Evolutionary conservation across 129 eudicot species (phyloP).

Genomic region (Saposhnikovia divaricata): DNA sequence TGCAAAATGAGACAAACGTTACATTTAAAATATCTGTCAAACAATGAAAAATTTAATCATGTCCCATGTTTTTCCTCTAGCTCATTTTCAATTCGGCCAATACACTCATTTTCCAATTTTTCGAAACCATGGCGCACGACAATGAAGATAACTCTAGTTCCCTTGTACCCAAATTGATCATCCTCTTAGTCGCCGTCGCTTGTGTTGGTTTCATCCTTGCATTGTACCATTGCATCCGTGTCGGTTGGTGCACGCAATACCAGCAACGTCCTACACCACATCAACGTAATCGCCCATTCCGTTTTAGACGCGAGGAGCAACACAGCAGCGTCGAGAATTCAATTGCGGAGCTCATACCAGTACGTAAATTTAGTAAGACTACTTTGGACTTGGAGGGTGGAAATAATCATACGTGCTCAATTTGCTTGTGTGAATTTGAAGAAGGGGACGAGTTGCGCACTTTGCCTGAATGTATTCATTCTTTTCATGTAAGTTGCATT

Average conservation of each 20-base stretch:
- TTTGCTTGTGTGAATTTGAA: conserved; percentile 13
- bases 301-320: neutral
- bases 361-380: neutral
- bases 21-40: conserved; percentile 10
- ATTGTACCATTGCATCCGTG: conserved; percentile 39
- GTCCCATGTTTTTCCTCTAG: neutral
- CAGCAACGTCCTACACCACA: neutral
- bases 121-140: neutral
- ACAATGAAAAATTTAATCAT: neutral
- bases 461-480: conserved; percentile 12
- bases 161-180: conserved; percentile 31
- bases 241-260: conserved; percentile 11
- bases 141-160: conserved; percentile 4
- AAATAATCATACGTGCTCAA: neutral
- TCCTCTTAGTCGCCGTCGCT: conserved; percentile 32
- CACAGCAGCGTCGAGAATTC: neutral
- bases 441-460: conserved; percentile 14
- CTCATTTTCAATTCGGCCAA: too few relatives aligned
- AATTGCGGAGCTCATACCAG: conserved; percentile 10
- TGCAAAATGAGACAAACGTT: neutral
- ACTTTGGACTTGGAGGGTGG: neutral
- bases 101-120: neutral
- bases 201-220: conserved; percentile 35
- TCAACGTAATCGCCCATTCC: neutral
- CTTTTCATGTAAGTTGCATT: conserved; percentile 14